These are phyloP conservation scores for Boletellus ananiceps DNA, from an alignment of 768 basidiomycete species.

Conservation along the genomic window DNA sequence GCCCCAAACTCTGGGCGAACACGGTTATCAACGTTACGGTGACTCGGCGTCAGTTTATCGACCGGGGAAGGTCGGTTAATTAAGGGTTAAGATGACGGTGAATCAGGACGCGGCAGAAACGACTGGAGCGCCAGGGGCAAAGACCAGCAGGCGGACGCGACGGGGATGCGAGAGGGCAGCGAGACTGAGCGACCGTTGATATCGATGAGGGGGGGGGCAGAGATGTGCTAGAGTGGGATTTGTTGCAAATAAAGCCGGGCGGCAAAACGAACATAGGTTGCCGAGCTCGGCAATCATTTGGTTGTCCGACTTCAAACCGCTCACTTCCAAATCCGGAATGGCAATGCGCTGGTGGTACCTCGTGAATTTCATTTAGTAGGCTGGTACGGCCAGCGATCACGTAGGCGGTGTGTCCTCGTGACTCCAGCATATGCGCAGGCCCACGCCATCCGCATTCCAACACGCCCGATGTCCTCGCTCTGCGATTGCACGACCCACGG, in stretches of 20 bases:
- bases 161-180: conserved; percentile 9
- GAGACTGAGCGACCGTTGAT: conserved; percentile 16
- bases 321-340: conserved; percentile 25
- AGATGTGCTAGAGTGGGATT: conserved; percentile 32
- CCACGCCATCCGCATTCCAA: conserved; percentile 15
- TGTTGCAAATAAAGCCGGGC: conserved; percentile 40
- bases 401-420: conserved; percentile 21
- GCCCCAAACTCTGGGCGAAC: conserved; percentile 12
- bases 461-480: too few relatives aligned
- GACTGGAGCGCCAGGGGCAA: conserved; percentile 1
- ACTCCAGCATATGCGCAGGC: conserved; percentile 18
- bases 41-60: conserved; percentile 39
- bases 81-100: conserved; percentile 32
- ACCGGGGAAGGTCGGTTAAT: conserved; percentile 39
- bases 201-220: conserved; percentile 30
- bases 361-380: conserved; percentile 21
- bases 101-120: conserved; percentile 9
- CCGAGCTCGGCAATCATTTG: conserved; percentile 36
- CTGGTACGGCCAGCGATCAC: conserved; percentile 5
- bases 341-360: conserved; percentile 22
- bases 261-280: conserved; percentile 35
- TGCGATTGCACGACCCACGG: too few relatives aligned
- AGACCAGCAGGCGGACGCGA: conserved; percentile 1
- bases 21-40: conserved; percentile 39
- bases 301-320: conserved; percentile 34